Base-by-base conservation (phyloP, 2,329 filamentous ascomycete species). In the Paramyrothecium roridum region DNA sequence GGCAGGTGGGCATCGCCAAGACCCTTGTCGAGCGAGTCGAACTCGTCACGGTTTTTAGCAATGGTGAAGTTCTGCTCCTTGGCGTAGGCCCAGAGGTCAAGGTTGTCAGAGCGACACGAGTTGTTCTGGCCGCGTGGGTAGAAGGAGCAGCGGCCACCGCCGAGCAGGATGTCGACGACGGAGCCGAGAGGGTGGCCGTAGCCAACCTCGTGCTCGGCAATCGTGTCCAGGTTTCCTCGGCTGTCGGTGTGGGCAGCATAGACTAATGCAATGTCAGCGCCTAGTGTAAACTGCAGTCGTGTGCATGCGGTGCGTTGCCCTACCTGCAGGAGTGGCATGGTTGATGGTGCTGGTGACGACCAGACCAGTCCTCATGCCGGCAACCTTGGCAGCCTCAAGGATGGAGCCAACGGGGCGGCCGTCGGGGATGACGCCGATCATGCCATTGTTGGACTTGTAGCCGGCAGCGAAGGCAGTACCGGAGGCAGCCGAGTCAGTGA, bases 61-160 rank as follows among this genome's bases (percentile, higher is more conserved):
- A 73, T 67, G 30, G 63, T 65, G 59, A 69, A 73, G n/a, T 70
- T 71, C 21, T 67, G 63, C 10, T 61, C 52, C 30, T 61, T 57
- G 3, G 71, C 70, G 49, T 65, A 68, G 6, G 55, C 59, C 51
- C 73, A 65, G 8, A 70, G 66, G 56, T 74, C 69, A 37, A 70
- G 59, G 26, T 70, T 63, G 54, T 74, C 72, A 6, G 65, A 59
- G 23, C 71, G 67, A 61, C 71, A 74, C 17, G 69, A 73, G 7
- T 60, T 63, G 7, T 64, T 54, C 19, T 69, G 65, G 10, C 64
- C 68, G 16, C 66, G 57, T 11, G 72, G 71, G 54, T 70, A 69
- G 65, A 73, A 74, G 59, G 70, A 72, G 57, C 72, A 74, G 48
- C 64, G 66, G 13, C 72, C 72, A 11, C 72, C 72, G 33, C 72